Evolutionary conservation across 257 asterid genomes (phyloP).

Genomic region (Mentha longifolia): DNA sequence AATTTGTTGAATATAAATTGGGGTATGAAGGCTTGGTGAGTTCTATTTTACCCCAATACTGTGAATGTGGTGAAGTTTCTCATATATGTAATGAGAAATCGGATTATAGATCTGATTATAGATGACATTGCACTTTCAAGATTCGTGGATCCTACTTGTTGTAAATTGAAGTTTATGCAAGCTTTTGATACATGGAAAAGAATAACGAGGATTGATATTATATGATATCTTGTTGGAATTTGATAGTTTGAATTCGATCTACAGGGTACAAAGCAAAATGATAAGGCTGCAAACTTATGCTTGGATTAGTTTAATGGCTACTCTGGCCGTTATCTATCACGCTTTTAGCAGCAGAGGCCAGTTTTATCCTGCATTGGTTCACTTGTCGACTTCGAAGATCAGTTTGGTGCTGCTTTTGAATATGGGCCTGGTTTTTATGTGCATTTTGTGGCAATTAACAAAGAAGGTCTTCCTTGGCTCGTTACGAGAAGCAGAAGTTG

Average conservation of each 20-base stretch:
- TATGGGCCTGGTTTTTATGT: conserved; percentile 88
- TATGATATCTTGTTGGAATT: conserved; percentile 14
- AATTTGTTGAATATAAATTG: neutral
- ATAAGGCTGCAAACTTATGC: conserved; percentile 89
- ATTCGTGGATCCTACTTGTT: neutral
- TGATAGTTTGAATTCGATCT: conserved; percentile 35
- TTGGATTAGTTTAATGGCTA: conserved; percentile 69
- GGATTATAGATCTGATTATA: no score
- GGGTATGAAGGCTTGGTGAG: neutral
- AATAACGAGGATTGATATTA: neutral
- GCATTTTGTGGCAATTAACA: conserved; percentile 88
- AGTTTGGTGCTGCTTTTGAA: conserved; percentile 84
- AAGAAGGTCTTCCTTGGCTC: conserved; percentile 90
- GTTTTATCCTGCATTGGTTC: conserved; percentile 93
- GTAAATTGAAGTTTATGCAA: neutral
- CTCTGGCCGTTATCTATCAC: conserved; percentile 74
- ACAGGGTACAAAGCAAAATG: conserved; percentile 59
- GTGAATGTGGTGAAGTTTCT: neutral
- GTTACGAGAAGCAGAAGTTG: conserved; percentile 98
- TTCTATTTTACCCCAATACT: neutral
- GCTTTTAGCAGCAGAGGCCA: conserved; percentile 87
- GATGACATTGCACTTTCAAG: conserved; percentile 1
- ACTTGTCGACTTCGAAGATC: conserved; percentile 91
- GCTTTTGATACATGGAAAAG: neutral
- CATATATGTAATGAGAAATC: neutral